Percentiles rank a stretch among this genome's conserved stretches.
phyloP scores from a whole-genome alignment of 2,329 filamentous ascomycete genomes.

The Calonectria crousiana region DNA sequence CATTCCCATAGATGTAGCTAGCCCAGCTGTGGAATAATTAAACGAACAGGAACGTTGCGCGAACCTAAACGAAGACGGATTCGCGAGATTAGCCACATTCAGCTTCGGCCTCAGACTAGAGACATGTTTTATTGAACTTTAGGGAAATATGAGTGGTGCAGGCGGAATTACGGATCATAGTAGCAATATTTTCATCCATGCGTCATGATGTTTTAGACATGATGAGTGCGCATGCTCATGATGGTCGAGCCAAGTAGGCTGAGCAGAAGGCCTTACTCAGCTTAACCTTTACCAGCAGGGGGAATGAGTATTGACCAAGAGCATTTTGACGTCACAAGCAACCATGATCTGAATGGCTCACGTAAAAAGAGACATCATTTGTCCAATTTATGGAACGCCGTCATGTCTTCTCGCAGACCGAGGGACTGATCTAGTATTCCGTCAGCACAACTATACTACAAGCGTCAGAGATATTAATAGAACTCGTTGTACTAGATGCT shows the following conservation, averaged over 20 bases:
- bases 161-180: no score
- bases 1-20: not conserved
- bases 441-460: not conserved
- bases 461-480: not conserved
- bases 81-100: not conserved
- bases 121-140: not conserved
- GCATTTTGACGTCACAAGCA: not conserved
- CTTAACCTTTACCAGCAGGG: not conserved
- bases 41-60: slow-evolving; percentile 2
- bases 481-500: not conserved
- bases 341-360: not conserved
- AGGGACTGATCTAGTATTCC: not conserved
- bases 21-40: not conserved
- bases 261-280: not conserved
- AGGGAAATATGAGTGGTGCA: not conserved
- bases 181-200: no score
- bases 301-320: not conserved
- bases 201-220: not conserved
- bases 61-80: not conserved
- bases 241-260: not conserved
- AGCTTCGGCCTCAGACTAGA: not conserved
- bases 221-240: not conserved
- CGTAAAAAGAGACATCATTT: not conserved
- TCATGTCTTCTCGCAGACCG: not conserved
- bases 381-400: not conserved